Evolutionary conservation across 768 basidiomycete species (phyloP).

Genomic region (Termitomyces sp.): DNA sequence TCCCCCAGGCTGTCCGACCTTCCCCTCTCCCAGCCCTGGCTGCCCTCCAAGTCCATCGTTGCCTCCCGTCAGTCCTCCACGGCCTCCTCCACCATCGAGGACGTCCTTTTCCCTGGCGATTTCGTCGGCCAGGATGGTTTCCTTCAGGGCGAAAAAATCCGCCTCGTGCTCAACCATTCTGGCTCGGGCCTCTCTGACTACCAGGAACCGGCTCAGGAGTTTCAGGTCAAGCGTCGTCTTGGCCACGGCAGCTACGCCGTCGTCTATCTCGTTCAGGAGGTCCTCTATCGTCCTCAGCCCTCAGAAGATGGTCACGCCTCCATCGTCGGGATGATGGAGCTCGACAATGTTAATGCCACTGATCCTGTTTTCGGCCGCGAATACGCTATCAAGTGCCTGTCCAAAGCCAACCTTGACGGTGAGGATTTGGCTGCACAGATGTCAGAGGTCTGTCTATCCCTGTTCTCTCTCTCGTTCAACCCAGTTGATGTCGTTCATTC

Average conservation of each 20-base stretch:
- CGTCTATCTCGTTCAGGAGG: conserved; percentile 86
- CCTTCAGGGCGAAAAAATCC: conserved; percentile 63
- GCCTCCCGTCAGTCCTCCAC: conserved; percentile 29
- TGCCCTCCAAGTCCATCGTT: conserved; percentile 18
- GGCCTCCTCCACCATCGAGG: conserved; percentile 38
- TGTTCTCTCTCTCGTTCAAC: conserved; percentile 1
- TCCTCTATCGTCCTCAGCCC: conserved; percentile 41
- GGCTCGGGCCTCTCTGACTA: conserved; percentile 26
- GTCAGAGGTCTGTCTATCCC: conserved; percentile 60
- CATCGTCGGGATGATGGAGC: conserved; percentile 49
- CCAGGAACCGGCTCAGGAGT: conserved; percentile 53
- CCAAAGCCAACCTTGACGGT: conserved; percentile 87
- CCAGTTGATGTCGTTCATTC: conserved; percentile 9
- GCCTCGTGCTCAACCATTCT: conserved; percentile 41
- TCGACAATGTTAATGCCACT: conserved; percentile 35
- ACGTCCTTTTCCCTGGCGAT: conserved; percentile 71
- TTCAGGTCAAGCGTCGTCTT: conserved; percentile 80
- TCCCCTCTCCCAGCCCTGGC: conserved; percentile 18
- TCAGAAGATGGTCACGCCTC: conserved; percentile 56
- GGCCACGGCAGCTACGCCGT: conserved; percentile 92
- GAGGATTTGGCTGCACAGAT: conserved; percentile 87
- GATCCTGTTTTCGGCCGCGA: conserved; percentile 63
- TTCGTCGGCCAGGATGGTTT: conserved; percentile 60
- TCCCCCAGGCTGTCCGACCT: conserved; percentile 24
- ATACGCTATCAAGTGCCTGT: conserved; percentile 94